phyloP scores from a whole-genome alignment of 257 asterid species.

The Nicotiana undulata region DNA sequence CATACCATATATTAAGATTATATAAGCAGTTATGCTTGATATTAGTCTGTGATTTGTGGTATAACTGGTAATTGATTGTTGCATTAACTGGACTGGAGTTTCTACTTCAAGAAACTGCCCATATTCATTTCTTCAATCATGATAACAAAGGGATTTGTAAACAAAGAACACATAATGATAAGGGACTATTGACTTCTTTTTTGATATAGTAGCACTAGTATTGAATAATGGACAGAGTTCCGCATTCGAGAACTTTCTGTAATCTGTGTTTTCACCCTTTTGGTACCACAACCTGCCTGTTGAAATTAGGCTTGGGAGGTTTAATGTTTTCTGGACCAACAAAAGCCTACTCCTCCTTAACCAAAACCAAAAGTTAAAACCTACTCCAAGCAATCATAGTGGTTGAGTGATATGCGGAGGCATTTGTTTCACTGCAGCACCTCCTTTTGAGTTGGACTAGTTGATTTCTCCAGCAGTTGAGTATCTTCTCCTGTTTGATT shows the following conservation, averaged over 20 bases:
- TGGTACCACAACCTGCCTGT: background rate
- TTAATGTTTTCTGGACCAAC: too few relatives aligned
- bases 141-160: background rate
- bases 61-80: background rate
- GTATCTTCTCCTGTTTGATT: background rate
- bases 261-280: background rate
- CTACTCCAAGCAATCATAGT: too few relatives aligned
- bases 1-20: too few relatives aligned
- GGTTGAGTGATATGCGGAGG: too few relatives aligned
- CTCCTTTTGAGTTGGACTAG: background rate
- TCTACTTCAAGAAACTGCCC: background rate
- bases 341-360: too few relatives aligned
- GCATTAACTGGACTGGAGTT: background rate
- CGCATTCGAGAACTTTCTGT: too few relatives aligned
- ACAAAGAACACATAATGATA: background rate
- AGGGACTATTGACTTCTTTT: too few relatives aligned
- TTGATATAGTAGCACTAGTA: too few relatives aligned
- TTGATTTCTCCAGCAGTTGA: background rate
- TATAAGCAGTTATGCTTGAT: too few relatives aligned
- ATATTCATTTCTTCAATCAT: background rate
- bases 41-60: background rate
- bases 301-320: background rate
- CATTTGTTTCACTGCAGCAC: too few relatives aligned
- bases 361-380: too few relatives aligned
- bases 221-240: background rate